phyloP scores from a whole-genome alignment of 768 basidiomycete genomes.

The Leccinum uliginosum region DNA sequence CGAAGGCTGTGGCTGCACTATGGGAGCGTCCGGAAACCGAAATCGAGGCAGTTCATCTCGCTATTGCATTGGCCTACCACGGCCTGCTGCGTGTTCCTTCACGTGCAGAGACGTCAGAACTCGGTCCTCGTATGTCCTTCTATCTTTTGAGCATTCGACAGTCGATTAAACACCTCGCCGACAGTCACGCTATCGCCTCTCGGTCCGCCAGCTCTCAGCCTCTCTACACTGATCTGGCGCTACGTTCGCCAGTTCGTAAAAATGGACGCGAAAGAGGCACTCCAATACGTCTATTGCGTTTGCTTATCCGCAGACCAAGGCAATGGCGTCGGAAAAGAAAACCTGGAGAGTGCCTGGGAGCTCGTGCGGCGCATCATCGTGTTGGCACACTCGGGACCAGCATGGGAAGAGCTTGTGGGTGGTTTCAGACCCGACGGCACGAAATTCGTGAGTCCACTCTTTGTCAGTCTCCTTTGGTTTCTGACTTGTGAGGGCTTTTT shows the following conservation, averaged over 20 bases:
- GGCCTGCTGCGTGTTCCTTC: constrained; percentile 84
- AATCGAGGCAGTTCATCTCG: constrained; percentile 91
- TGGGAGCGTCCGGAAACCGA: constrained; percentile 86
- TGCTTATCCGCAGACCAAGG: constrained; percentile 72
- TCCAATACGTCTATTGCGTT: constrained; percentile 92
- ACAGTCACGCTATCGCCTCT: constrained; percentile 68
- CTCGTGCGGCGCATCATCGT: constrained; percentile 76
- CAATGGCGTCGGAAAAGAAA: constrained; percentile 72
- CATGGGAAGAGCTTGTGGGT: constrained; percentile 94
- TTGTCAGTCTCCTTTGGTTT: background rate
- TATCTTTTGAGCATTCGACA: background rate
- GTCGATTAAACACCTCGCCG: background rate
- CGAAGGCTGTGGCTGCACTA: constrained; percentile 82
- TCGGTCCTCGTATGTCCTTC: constrained; percentile 63
- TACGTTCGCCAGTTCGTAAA: constrained; percentile 91
- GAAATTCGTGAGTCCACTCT: constrained; percentile 61
- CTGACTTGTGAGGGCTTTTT: background rate
- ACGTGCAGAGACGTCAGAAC: constrained; percentile 77
- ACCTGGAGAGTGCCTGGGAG: constrained; percentile 78
- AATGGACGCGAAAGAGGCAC: constrained; percentile 88
- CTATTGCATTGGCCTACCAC: constrained; percentile 88
- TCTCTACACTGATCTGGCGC: constrained; percentile 85
- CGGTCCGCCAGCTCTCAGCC: constrained; percentile 67
- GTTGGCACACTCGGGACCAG: constrained; percentile 69
- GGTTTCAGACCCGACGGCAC: constrained; percentile 86